A percentile compares a stretch with the other conserved stretches of the same genome.
Conservation (phyloP, 192 early-diverging fungal genomes). For the Coemansia sp. region DNA sequence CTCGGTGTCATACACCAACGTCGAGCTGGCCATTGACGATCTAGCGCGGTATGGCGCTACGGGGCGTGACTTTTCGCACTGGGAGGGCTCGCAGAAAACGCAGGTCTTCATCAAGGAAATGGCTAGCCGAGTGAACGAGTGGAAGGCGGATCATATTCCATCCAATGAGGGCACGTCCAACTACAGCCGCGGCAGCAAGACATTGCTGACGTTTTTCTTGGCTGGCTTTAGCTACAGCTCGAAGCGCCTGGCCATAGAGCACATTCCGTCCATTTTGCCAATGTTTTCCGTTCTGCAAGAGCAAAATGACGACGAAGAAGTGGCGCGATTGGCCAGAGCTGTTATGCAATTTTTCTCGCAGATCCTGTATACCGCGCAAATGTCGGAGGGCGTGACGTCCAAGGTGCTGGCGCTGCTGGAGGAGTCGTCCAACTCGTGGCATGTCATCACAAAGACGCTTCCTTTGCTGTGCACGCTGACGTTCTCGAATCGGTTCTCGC, state of each 20-base stretch:
- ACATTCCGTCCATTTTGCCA: slow-evolving; percentile 29
- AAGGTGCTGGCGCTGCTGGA: slow-evolving; percentile 34
- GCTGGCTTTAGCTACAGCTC: slow-evolving; percentile 27
- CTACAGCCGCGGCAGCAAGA: slow-evolving; percentile 53
- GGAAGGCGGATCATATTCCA: slow-evolving; percentile 42
- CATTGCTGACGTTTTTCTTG: slow-evolving; percentile 32
- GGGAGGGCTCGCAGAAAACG: slow-evolving; percentile 35
- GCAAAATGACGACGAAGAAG: slow-evolving; percentile 47
- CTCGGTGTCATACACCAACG: slow-evolving; percentile 57
- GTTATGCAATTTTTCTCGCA: slow-evolving; percentile 40
- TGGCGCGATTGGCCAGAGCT: slow-evolving; percentile 24
- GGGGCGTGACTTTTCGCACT: slow-evolving; percentile 50
- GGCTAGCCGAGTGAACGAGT: slow-evolving; percentile 15
- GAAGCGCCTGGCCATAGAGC: slow-evolving; percentile 30
- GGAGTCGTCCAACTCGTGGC: slow-evolving; percentile 63
- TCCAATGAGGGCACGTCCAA: slow-evolving; percentile 48
- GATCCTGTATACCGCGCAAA: slow-evolving; percentile 32
- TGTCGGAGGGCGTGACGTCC: slow-evolving; percentile 29
- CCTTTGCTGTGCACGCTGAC: slow-evolving; percentile 84
- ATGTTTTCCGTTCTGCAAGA: slow-evolving; percentile 42
- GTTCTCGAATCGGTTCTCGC: slow-evolving; percentile 76
- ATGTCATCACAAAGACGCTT: slow-evolving; percentile 72
- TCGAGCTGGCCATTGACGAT: slow-evolving; percentile 42
- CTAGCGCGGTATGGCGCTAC: slow-evolving; percentile 39
- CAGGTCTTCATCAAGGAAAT: slow-evolving; percentile 28